These are phyloP conservation scores for Phaeosphaeriaceae sp. DNA, from an alignment of 2,329 filamentous ascomycete species.

Conservation along the genomic window DNA sequence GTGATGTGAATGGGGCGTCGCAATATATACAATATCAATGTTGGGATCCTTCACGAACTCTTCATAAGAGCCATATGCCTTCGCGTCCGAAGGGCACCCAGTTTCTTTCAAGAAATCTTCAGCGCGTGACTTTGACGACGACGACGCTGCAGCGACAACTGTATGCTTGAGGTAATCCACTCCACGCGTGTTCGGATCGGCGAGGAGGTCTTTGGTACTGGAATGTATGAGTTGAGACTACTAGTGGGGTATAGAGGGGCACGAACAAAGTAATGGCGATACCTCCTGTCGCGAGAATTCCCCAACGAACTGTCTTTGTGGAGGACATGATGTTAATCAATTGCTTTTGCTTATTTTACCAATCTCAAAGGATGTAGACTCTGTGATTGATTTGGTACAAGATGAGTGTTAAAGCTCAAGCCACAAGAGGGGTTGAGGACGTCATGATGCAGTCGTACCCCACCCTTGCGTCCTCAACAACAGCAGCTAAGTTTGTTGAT, in stretches of 20 bases:
- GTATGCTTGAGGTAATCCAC: constrained; percentile 77
- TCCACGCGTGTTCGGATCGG: constrained; percentile 71
- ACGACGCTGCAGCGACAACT: constrained; percentile 81
- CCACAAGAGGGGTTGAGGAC: not conserved
- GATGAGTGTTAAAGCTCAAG: constrained; percentile 6
- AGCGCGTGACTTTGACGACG: constrained; percentile 72
- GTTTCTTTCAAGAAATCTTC: constrained; percentile 74
- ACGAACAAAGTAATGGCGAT: constrained; percentile 54
- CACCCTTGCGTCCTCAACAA: constrained; percentile 19
- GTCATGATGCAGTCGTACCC: constrained; percentile 23
- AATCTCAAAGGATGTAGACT: not conserved
- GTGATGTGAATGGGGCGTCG: constrained; percentile 90
- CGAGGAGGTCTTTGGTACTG: constrained; percentile 73
- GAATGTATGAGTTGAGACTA: constrained; percentile 11
- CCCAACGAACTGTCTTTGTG: constrained; percentile 50
- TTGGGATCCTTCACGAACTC: constrained; percentile 79
- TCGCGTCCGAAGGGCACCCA: constrained; percentile 70
- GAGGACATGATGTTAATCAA: constrained; percentile 32
- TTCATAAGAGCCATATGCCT: constrained; percentile 80
- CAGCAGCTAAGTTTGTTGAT: constrained; percentile 23
- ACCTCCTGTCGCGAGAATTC: constrained; percentile 57
- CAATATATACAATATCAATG: constrained; percentile 86
- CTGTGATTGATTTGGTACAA: not conserved
- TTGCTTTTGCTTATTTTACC: not conserved
- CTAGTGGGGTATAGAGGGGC: constrained; percentile 23